Evolutionary conservation across 2,329 filamentous ascomycete species (phyloP).

Genomic region (Mariannaea elegans): DNA sequence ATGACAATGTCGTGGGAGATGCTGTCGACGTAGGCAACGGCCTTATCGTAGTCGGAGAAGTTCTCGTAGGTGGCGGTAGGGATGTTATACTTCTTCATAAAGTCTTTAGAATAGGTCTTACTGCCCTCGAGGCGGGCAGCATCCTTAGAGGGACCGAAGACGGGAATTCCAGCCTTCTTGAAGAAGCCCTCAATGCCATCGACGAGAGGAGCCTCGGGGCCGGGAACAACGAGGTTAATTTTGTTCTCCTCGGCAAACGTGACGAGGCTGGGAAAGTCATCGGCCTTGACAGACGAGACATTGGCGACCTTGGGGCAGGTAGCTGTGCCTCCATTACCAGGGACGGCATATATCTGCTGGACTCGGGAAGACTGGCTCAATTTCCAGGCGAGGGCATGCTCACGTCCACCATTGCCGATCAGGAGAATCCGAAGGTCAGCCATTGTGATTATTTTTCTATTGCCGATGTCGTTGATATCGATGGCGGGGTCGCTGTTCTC

Average conservation of each 20-base stretch:
- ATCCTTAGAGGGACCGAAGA: constrained; percentile 85
- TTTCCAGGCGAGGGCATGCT: constrained; percentile 96
- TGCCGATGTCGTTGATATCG: constrained; percentile 3
- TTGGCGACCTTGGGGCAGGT: constrained; percentile 77
- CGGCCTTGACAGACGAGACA: constrained; percentile 70
- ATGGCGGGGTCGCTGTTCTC: constrained; percentile 15
- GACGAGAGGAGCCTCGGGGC: constrained; percentile 93
- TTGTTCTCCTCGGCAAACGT: constrained; percentile 75
- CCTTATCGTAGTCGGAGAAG: constrained; percentile 80
- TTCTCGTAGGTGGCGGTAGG: constrained; percentile 92
- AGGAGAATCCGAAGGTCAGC: constrained; percentile 75
- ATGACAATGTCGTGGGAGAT: constrained; percentile 83
- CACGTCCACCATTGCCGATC: constrained; percentile 91
- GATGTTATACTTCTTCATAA: constrained; percentile 91
- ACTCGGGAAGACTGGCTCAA: constrained; percentile 83
- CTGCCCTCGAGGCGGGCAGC: constrained; percentile 94
- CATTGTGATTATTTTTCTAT: constrained; percentile 31
- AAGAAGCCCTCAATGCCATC: constrained; percentile 90
- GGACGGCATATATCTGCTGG: constrained; percentile 75
- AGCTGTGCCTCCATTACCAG: constrained; percentile 89
- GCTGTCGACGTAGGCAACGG: constrained; percentile 76
- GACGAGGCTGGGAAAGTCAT: constrained; percentile 82
- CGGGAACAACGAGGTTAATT: constrained; percentile 86
- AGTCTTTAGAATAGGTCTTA: constrained; percentile 97
- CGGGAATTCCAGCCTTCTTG: constrained; percentile 74